Percentiles rank a stretch among this genome's conserved stretches.
Evolutionary conservation across 176 grass and related monocot genomes (phyloP).

Genomic region (Rhynchospora pubera): DNA sequence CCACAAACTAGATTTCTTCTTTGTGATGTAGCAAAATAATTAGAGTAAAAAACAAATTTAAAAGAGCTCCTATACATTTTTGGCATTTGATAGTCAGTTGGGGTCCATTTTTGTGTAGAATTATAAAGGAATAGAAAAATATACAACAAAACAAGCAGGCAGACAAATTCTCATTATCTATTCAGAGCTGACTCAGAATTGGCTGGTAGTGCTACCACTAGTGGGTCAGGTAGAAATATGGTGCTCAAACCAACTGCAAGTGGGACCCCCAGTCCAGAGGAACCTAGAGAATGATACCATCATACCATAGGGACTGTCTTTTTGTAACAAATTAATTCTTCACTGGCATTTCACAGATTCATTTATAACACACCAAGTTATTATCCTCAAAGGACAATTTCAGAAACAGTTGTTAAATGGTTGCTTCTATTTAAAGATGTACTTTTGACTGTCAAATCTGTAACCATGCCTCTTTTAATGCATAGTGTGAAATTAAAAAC

Average conservation of each 20-base stretch:
- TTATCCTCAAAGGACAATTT: neutral
- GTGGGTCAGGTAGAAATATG: neutral
- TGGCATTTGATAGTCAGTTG: neutral
- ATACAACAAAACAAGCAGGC: neutral
- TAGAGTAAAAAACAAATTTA: neutral
- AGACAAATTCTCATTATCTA: neutral
- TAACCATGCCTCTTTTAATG: neutral
- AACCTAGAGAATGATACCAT: neutral
- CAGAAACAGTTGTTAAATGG: neutral
- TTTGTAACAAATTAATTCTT: neutral
- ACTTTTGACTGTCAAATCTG: neutral
- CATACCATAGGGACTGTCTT: neutral
- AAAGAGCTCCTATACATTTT: neutral
- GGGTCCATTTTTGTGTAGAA: neutral
- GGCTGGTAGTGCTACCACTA: conserved; percentile 7
- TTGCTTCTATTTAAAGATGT: neutral
- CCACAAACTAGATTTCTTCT: neutral
- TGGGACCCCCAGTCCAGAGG: neutral
- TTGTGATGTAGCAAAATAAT: neutral
- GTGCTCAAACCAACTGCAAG: conserved; percentile 2
- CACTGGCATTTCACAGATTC: neutral
- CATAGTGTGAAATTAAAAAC: neutral
- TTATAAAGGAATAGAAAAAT: too few species aligned
- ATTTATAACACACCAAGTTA: neutral
- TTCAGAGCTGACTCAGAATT: neutral